Percentiles rank a stretch among this genome's conserved stretches.
Conservation (phyloP, 352 stramenopile genomes). For the Phytopythium delawarense region DNA sequence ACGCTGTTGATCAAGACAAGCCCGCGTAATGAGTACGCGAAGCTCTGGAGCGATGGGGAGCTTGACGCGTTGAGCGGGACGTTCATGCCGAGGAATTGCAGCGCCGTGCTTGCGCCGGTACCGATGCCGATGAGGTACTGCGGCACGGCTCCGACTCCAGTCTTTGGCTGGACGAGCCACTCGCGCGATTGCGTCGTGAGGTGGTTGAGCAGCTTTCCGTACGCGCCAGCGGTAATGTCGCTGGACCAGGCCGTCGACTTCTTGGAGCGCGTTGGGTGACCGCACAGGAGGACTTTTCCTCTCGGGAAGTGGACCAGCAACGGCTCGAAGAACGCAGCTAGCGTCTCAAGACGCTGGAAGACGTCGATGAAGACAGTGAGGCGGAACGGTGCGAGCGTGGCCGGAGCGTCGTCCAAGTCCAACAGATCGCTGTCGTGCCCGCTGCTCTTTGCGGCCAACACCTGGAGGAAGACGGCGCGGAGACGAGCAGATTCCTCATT, state of each 20-base stretch:
- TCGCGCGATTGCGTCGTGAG: slow-evolving; percentile 46
- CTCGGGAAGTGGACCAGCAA: slow-evolving; percentile 55
- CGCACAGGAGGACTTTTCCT: slow-evolving; percentile 61
- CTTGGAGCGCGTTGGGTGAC: slow-evolving; percentile 40
- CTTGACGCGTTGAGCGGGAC: slow-evolving; percentile 26
- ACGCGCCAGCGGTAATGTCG: slow-evolving; percentile 35
- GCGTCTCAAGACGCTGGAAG: slow-evolving; percentile 60
- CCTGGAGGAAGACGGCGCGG: neutral
- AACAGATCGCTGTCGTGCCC: neutral
- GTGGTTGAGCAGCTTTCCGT: slow-evolving; percentile 45
- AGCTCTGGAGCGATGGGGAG: slow-evolving; percentile 23
- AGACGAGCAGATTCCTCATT: slow-evolving; percentile 3
- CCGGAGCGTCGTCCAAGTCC: neutral
- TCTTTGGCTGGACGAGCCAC: slow-evolving; percentile 76
- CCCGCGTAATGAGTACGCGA: slow-evolving; percentile 39
- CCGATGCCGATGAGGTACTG: slow-evolving; percentile 70
- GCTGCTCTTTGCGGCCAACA: neutral
- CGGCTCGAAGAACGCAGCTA: slow-evolving; percentile 53
- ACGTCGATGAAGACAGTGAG: slow-evolving; percentile 65
- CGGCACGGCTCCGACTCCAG: slow-evolving; percentile 47
- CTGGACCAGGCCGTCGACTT: slow-evolving; percentile 43
- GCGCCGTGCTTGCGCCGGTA: slow-evolving; percentile 39
- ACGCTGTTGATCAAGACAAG: slow-evolving; percentile 56
- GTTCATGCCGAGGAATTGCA: slow-evolving; percentile 43
- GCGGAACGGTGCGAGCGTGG: slow-evolving; percentile 25